Evolutionary conservation across 1,284 basidiomycete genomes (phyloP).

Genomic region (Waitea zeae): DNA sequence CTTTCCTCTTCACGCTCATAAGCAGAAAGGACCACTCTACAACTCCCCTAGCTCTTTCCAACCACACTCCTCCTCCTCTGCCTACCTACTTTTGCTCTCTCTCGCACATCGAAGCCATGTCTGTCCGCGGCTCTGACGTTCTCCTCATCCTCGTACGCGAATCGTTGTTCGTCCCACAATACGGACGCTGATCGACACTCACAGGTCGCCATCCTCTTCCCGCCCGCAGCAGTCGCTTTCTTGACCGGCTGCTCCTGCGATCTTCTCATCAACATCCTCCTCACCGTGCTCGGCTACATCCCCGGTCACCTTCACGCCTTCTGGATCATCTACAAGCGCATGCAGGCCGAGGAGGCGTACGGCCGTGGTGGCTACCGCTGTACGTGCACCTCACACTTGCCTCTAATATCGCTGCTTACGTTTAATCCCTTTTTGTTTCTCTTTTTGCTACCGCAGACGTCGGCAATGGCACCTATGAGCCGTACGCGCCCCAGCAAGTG

Average conservation of each 20-base stretch:
- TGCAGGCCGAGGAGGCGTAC: constrained; percentile 42
- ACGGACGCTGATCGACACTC: not conserved
- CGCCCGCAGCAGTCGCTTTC: constrained; percentile 53
- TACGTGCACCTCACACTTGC: constrained; percentile 13
- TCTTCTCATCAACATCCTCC: constrained; percentile 61
- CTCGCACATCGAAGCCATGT: no score
- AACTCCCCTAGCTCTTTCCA: not conserved
- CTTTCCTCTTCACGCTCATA: no score
- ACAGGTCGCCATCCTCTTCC: constrained; percentile 64
- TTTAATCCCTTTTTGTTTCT: not conserved
- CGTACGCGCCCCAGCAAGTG: constrained; percentile 13
- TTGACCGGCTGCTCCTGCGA: constrained; percentile 69
- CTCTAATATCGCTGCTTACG: not conserved
- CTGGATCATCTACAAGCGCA: constrained; percentile 37
- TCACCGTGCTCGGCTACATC: constrained; percentile 65
- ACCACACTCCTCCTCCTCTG: not conserved
- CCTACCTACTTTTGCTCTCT: not conserved
- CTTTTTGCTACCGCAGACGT: constrained; percentile 19
- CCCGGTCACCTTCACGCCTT: constrained; percentile 49
- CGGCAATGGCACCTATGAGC: constrained; percentile 36
- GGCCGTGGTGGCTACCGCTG: constrained; percentile 31
- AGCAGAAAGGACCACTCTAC: not conserved
- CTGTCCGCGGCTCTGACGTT: constrained; percentile 34
- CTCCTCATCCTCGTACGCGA: constrained; percentile 23
- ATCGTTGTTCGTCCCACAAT: not conserved